Conservation (phyloP, 345 rosid species). For the Excoecaria agallocha region DNA sequence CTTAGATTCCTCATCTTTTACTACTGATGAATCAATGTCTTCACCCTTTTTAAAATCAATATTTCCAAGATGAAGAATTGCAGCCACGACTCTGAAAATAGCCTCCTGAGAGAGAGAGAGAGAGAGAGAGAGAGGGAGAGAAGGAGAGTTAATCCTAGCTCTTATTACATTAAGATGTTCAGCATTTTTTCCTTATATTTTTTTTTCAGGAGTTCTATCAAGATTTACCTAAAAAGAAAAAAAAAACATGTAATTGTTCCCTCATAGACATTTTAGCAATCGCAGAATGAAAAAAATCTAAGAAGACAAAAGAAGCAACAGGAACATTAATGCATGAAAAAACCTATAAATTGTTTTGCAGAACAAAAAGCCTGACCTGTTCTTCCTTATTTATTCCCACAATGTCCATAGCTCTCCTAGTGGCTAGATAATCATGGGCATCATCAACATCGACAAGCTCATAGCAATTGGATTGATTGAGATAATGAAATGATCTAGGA, state of each 20-base stretch:
- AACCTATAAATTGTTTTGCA: conserved; percentile 5
- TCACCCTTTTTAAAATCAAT: conserved; percentile 61
- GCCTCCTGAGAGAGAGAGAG: conserved; percentile 49
- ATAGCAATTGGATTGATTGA: conserved; percentile 87
- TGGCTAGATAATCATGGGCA: conserved; percentile 65
- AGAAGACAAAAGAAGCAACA: neutral
- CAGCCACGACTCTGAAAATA: conserved; percentile 78
- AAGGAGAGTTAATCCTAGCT: conserved; percentile 1
- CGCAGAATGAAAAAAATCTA: neutral
- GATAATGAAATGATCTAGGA: conserved; percentile 87
- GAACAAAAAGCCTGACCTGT: conserved; percentile 54
- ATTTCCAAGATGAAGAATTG: conserved; percentile 92
- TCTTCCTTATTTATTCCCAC: conserved; percentile 73
- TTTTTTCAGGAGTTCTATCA: neutral
- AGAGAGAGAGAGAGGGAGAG: too few relatives aligned
- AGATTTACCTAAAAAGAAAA: conserved; percentile 6
- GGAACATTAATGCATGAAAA: neutral
- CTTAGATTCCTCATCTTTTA: conserved; percentile 57
- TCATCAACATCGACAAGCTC: conserved; percentile 70
- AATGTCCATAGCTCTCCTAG: conserved; percentile 84
- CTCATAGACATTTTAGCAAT: neutral
- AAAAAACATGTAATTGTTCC: neutral
- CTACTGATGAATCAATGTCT: conserved; percentile 61
- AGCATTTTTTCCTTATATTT: neutral
- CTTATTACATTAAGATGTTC: conserved; percentile 11